Conservation (phyloP, 306 rosid species). For the Vigna mungo region DNA sequence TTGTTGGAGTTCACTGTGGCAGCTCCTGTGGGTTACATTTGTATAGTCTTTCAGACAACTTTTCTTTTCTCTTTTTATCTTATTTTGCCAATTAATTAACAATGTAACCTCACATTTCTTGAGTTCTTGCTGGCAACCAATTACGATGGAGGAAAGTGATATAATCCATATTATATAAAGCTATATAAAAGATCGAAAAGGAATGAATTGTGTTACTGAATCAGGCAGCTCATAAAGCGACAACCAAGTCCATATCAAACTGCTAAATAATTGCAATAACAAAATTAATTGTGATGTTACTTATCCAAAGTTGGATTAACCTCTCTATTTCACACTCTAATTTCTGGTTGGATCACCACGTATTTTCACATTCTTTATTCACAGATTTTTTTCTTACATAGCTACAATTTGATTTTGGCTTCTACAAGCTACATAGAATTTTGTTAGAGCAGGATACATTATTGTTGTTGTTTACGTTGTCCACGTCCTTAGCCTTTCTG, state of each 20-base stretch:
- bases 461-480: too few species aligned
- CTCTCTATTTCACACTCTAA: not conserved
- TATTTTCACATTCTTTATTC: not conserved
- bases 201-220: not conserved
- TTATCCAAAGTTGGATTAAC: not conserved
- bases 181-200: not conserved
- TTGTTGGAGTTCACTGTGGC: slow-evolving; percentile 35
- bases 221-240: slow-evolving; percentile 34
- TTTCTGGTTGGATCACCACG: not conserved
- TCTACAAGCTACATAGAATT: too few species aligned
- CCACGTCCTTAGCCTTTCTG: too few species aligned
- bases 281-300: slow-evolving; percentile 12
- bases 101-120: slow-evolving; percentile 3
- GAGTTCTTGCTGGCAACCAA: slow-evolving; percentile 7
- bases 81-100: not conserved
- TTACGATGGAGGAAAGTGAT: slow-evolving; percentile 8
- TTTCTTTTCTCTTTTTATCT: slow-evolving; percentile 15
- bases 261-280: slow-evolving; percentile 24
- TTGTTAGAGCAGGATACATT: too few species aligned
- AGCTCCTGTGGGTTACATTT: slow-evolving; percentile 31
- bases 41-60: slow-evolving; percentile 22
- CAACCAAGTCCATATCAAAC: slow-evolving; percentile 37
- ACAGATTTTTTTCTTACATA: not conserved
- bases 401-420: not conserved
- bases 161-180: slow-evolving; percentile 3